phyloP scores from a whole-genome alignment of 2,329 filamentous ascomycete genomes.

The Venturia oleaginea region DNA sequence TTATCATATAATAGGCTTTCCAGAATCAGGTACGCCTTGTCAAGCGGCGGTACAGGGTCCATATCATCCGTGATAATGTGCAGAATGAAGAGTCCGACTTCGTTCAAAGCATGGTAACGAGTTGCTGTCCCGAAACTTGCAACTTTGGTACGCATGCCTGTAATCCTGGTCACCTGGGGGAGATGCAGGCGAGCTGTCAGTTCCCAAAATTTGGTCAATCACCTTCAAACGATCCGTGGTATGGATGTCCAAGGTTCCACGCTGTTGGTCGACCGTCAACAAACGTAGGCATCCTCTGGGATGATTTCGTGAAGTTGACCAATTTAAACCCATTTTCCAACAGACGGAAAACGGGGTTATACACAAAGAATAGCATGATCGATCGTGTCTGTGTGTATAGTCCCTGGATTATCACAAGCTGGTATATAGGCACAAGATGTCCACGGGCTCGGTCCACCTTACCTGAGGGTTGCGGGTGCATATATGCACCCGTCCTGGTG shows the following conservation, averaged over 20 bases:
- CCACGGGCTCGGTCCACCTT: neutral
- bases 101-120: neutral
- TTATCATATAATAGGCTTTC: neutral
- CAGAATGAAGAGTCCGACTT: neutral
- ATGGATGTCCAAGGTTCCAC: conserved; percentile 2
- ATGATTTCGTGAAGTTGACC: neutral
- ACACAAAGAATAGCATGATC: neutral
- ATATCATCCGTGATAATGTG: neutral
- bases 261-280: neutral
- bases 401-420: neutral
- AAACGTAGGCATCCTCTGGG: neutral
- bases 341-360: neutral
- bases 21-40: conserved; percentile 1
- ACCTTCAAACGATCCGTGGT: neutral
- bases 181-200: neutral
- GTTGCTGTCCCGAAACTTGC: neutral
- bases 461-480: neutral
- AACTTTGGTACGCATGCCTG: neutral
- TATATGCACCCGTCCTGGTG: neutral
- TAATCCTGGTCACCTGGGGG: neutral
- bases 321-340: neutral
- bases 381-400: neutral
- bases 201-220: neutral
- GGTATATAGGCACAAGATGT: conserved; percentile 1
- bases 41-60: neutral